Evolutionary conservation across 2,329 filamentous ascomycete genomes (phyloP), one percentile per base, ranked within the genome.

Genomic region (Penicillium decumbens): DNA sequence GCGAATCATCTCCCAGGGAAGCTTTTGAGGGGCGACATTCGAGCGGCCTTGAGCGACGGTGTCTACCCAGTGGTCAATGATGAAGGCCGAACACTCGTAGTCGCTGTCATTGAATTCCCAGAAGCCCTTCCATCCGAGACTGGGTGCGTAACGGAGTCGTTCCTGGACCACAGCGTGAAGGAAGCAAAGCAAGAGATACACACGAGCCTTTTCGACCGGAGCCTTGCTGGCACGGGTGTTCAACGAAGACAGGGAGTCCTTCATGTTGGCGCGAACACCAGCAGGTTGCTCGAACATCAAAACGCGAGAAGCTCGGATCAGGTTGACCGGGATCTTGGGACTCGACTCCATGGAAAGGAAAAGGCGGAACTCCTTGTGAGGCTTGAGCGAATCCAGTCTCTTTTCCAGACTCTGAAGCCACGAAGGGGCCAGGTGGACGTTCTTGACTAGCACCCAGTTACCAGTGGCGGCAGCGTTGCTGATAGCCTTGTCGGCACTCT

Each of bases 31-130:
- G 2, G 91, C 89, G 60, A 98, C 85, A 69, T 98, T 98, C 52
- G 89, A 92, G 51, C 93, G 85, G 57, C 87, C 89, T 60, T 87
- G 83, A 2, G 92, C 88, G 28, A 89, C 83, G 4, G 78, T 78
- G 61, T 96, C 89, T 55, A 96, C 80, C 93, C 93, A 98, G 28
- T 87, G 88, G 66, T 98, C 93, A 60, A 97, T 89, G 58, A 98
- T 95, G 70, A 89, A 93, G 47, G 89, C 89, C 40, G 88, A 95
- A 74, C 93, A 98, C 79, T 98, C 92, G 72, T 97, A 97, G 73
- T 98, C 93, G 61, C 91, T 95, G 72, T 98, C 95, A 68, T 98
- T 98, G 72, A 98, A 98, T 72, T 98, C 95, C 93, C 95, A 98
- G 79, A 96, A 95, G 46, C 90, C 89, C 76, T 95, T 96, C 93